Percentiles rank a stretch among this genome's conserved stretches.
phyloP scores from a whole-genome alignment of 306 rosid genomes.

The Arachis stenosperma region DNA sequence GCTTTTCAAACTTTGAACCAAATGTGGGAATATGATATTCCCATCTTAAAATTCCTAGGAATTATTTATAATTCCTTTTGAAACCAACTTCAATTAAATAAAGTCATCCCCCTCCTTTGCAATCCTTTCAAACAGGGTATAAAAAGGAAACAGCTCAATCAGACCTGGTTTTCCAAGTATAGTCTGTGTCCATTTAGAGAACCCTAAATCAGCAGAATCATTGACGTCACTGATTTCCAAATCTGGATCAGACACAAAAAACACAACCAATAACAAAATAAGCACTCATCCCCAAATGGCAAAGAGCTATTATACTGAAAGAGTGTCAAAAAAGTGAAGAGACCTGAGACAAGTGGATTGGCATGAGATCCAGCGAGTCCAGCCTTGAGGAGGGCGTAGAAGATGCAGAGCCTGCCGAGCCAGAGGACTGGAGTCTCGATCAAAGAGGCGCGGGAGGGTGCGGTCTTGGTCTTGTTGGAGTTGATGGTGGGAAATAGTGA shows the following conservation, averaged over 20 bases:
- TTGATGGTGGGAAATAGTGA: not conserved
- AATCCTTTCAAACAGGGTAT: not conserved
- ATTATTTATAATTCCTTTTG: not conserved
- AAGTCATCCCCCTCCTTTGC: not conserved
- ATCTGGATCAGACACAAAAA: slow-evolving; percentile 48
- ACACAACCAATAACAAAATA: not conserved
- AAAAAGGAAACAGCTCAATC: not conserved
- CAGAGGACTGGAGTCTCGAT: slow-evolving; percentile 81
- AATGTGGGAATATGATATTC: too few relatives aligned
- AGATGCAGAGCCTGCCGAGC: slow-evolving; percentile 85
- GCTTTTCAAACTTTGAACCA: too few relatives aligned
- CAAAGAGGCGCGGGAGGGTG: slow-evolving; percentile 59
- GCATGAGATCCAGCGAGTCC: slow-evolving; percentile 91
- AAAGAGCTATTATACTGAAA: too few relatives aligned
- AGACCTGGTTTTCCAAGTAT: slow-evolving; percentile 86
- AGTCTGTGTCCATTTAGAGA: slow-evolving; percentile 76
- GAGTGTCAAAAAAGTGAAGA: not conserved
- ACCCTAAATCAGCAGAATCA: slow-evolving; percentile 82
- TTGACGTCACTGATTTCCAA: slow-evolving; percentile 54
- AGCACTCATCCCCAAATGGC: not conserved
- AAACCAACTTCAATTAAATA: not conserved
- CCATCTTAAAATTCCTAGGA: too few relatives aligned
- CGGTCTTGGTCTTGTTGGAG: not conserved
- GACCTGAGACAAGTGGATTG: slow-evolving; percentile 83
- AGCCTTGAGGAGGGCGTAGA: slow-evolving; percentile 82